These are phyloP conservation scores for Calvatia gigantea DNA, from an alignment of 768 basidiomycete species.

Conservation along the genomic window DNA sequence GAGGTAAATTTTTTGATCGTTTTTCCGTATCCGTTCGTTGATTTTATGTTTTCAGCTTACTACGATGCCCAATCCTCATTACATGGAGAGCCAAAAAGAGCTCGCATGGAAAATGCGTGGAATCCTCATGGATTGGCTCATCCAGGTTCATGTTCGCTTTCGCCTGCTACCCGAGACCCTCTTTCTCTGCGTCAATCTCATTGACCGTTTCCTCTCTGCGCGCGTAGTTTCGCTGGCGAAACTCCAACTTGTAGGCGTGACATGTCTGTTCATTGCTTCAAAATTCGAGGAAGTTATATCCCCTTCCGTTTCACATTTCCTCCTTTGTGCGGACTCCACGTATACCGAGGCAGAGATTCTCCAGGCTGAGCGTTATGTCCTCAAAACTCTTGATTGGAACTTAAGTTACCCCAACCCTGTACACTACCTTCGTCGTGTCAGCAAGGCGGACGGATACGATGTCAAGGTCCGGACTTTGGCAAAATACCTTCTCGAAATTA, in stretches of 20 bases:
- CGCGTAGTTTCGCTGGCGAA: slow-evolving; percentile 87
- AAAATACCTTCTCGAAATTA: slow-evolving; percentile 94
- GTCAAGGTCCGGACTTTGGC: slow-evolving; percentile 87
- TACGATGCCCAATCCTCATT: slow-evolving; percentile 89
- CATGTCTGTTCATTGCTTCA: slow-evolving; percentile 89
- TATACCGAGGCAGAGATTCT: slow-evolving; percentile 80
- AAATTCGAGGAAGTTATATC: slow-evolving; percentile 97
- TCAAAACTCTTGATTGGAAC: slow-evolving; percentile 93
- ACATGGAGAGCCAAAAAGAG: slow-evolving; percentile 93
- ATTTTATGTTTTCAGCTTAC: slow-evolving; percentile 40
- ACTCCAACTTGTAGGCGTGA: slow-evolving; percentile 93
- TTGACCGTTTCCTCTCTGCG: slow-evolving; percentile 76
- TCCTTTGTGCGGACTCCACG: slow-evolving; percentile 78
- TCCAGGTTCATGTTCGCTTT: slow-evolving; percentile 93
- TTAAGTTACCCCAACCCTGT: slow-evolving; percentile 92
- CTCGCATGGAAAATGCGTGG: slow-evolving; percentile 97
- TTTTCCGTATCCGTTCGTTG: not conserved
- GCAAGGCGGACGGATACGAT: slow-evolving; percentile 97
- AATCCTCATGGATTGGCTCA: slow-evolving; percentile 93
- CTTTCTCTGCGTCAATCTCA: slow-evolving; percentile 91
- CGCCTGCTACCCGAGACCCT: slow-evolving; percentile 91
- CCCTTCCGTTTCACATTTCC: slow-evolving; percentile 87
- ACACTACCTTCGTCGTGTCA: slow-evolving; percentile 85
- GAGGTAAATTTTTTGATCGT: slow-evolving; percentile 55
- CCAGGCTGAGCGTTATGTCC: slow-evolving; percentile 80